phyloP scores from a whole-genome alignment of 2,329 filamentous ascomycete genomes.

The Trichophyton schoenleinii region DNA sequence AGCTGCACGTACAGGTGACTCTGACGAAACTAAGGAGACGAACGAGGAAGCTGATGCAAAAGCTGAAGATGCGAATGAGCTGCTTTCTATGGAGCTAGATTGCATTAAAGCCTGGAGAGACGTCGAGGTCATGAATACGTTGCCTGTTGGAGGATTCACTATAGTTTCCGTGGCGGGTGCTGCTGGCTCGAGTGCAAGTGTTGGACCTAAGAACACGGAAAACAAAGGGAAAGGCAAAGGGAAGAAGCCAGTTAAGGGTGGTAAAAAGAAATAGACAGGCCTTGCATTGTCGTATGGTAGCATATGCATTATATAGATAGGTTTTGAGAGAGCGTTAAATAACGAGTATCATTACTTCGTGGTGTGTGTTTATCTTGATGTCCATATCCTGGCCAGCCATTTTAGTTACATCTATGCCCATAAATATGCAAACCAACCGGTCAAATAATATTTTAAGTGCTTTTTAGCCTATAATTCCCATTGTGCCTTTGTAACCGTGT shows the following conservation, averaged over 20 bases:
- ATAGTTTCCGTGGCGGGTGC: slow-evolving; percentile 28
- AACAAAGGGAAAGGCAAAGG: slow-evolving; percentile 16
- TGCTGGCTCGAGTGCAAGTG: slow-evolving; percentile 23
- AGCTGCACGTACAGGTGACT: background rate
- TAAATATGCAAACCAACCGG: background rate
- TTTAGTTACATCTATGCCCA: background rate
- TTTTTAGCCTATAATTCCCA: background rate
- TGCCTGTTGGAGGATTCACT: slow-evolving; percentile 27
- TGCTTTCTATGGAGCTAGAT: slow-evolving; percentile 80
- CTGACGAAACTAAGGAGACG: slow-evolving; percentile 31
- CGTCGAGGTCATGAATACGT: slow-evolving; percentile 33
- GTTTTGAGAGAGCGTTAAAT: no score
- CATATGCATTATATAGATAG: no score
- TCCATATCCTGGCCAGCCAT: no score
- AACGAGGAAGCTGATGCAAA: slow-evolving; percentile 7
- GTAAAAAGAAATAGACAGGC: slow-evolving; percentile 20
- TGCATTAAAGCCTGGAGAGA: slow-evolving; percentile 68
- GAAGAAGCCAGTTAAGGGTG: slow-evolving; percentile 22
- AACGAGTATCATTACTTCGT: no score
- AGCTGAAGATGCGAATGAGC: slow-evolving; percentile 21
- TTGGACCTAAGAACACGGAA: slow-evolving; percentile 12
- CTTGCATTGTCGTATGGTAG: background rate
- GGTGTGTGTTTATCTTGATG: no score
- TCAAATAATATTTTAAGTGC: background rate
- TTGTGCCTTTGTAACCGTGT: background rate